Base-by-base conservation (phyloP, 1,284 basidiomycete species). In the Quambalaria eucalypti region DNA sequence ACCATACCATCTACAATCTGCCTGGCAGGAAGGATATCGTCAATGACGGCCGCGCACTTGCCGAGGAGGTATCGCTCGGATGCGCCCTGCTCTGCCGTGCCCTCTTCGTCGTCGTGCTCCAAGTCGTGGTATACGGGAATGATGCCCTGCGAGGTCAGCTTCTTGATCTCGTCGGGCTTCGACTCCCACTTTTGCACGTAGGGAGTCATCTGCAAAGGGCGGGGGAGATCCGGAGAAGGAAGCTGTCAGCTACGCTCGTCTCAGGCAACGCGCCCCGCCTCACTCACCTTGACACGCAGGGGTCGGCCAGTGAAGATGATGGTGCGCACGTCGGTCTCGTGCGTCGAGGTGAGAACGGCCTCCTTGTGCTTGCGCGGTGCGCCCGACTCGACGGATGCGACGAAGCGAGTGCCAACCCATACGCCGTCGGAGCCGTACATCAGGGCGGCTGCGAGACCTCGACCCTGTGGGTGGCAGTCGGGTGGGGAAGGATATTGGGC, bases 401-500 rank as follows among this genome's bases (percentile, higher is more conserved):
- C 88, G 71, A 95, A 95, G 39, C 90, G 83, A 1, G 87, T 89
- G 36, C 90, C 90, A 53, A 71, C 67, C 69, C 69, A 71, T 12
- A 69, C 68, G 44, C 69, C 67, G 52, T 61, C 59, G 10, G 63
- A 51, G 31, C 65, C 67, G 57, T 64, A 71, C 53, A 55, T 62
- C 47, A 71, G 55, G 25, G 69, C 56, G 28, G 69, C 64, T 28
- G 69, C 69, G 19, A 71, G 64, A 52, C 59, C 59, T 19, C 67
- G 63, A 21, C 69, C 69, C 31, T 33, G 16, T n/a, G n/a, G n/a
- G n/a, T n/a, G n/a, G n/a, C n/a, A n/a, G n/a, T n/a, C n/a, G n/a
- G n/a, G n/a, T n/a, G n/a, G n/a, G n/a, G n/a, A n/a, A n/a, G n/a
- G n/a, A n/a, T n/a, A n/a, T n/a, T n/a, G n/a, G n/a, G n/a, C n/a